Evolutionary conservation across 2,329 filamentous ascomycete genomes (phyloP).

Genomic region (Sporothrix dimorphospora): DNA sequence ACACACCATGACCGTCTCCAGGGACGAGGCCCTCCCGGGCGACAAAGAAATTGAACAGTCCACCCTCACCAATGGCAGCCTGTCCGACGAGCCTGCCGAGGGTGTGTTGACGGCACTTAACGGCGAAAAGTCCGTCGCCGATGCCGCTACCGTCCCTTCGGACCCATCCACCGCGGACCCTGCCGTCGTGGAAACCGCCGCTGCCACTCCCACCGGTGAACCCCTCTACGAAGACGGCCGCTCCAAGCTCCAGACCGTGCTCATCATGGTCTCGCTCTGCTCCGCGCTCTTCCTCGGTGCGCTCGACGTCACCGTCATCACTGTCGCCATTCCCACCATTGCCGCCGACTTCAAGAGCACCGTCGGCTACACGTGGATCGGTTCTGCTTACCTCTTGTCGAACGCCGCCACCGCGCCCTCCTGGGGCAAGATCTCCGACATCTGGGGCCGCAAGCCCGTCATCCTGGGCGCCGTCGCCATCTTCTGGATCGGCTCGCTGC

Average conservation of each 20-base stretch:
- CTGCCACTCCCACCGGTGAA: neutral
- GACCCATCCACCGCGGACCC: neutral
- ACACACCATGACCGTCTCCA: neutral
- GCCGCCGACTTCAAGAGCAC: constrained; percentile 61
- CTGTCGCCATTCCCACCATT: constrained; percentile 65
- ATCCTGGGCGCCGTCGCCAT: constrained; percentile 51
- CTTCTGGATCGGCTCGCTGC: constrained; percentile 56
- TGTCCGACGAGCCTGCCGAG: neutral
- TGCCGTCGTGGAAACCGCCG: neutral
- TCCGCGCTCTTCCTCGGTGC: constrained; percentile 50
- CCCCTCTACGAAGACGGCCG: constrained; percentile 36
- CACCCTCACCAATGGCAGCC: neutral
- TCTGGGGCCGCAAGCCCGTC: constrained; percentile 61
- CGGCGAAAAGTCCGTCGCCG: neutral
- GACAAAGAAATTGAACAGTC: neutral
- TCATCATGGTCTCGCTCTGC: constrained; percentile 47
- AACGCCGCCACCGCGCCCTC: constrained; percentile 68
- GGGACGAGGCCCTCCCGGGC: neutral
- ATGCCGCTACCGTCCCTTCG: neutral
- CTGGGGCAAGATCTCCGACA: constrained; percentile 68
- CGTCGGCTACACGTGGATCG: constrained; percentile 77
- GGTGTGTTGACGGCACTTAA: neutral
- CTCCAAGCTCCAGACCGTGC: constrained; percentile 39
- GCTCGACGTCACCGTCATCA: constrained; percentile 60
- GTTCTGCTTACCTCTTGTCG: constrained; percentile 71